Percentiles rank a stretch among this genome's conserved stretches.
phyloP scores from a whole-genome alignment of 345 rosid species.

The Punica granatum region DNA sequence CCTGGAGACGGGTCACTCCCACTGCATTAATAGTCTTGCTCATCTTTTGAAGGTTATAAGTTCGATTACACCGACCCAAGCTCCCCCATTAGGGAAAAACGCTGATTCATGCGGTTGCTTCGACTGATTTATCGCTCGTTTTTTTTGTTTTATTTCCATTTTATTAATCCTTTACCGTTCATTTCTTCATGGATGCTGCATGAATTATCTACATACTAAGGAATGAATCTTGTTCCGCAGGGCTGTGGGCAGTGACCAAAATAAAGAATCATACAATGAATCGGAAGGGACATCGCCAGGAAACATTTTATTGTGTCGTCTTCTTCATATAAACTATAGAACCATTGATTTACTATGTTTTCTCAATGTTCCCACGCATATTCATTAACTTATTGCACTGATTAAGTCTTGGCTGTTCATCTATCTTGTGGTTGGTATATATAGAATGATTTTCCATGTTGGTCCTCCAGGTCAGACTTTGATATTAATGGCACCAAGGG shows the following conservation, averaged over 20 bases:
- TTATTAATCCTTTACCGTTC: neutral
- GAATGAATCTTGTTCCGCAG: neutral
- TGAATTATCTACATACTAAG: neutral
- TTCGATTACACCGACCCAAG: neutral
- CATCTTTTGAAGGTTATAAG: neutral
- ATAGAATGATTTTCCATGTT: no score
- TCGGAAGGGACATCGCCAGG: neutral
- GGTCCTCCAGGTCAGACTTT: no score
- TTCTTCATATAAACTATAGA: neutral
- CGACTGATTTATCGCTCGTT: neutral
- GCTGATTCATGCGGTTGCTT: neutral
- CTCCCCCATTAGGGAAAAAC: neutral
- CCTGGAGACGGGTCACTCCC: neutral
- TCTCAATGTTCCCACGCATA: neutral
- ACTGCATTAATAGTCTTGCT: neutral
- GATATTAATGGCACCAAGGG: conserved; percentile 19
- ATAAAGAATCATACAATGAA: neutral
- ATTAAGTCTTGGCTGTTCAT: neutral
- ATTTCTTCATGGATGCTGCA: neutral
- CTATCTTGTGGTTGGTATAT: no score
- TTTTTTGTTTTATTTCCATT: no score
- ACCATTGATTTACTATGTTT: neutral
- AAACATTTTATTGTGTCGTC: neutral
- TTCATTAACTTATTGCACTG: neutral
- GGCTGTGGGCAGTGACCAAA: neutral